Conservation (phyloP, 1,284 basidiomycete genomes). For the Pisolithus thermaeus region DNA sequence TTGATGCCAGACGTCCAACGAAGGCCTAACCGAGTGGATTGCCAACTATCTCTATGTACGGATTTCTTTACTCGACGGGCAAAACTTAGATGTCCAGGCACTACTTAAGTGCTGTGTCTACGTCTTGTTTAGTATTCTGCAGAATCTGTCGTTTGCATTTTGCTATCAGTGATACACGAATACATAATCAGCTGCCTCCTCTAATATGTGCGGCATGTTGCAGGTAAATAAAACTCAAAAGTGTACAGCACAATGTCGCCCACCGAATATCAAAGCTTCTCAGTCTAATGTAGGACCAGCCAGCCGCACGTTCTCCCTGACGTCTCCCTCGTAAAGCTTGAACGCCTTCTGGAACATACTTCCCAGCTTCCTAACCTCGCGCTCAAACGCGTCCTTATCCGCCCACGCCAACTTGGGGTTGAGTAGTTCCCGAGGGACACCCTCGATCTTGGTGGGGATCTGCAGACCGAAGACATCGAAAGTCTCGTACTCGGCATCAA, state of each 20-base stretch:
- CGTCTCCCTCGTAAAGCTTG: constrained; percentile 81
- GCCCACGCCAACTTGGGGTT: constrained; percentile 84
- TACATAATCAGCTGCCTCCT: too few species aligned
- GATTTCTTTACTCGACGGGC: too few species aligned
- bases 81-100: too few species aligned
- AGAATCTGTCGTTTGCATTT: too few species aligned
- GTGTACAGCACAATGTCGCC: background rate
- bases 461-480: constrained; percentile 78
- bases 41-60: too few species aligned
- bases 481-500: constrained; percentile 81
- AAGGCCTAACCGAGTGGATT: too few species aligned
- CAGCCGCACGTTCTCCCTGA: constrained; percentile 68
- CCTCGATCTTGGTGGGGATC: constrained; percentile 76
- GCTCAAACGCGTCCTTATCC: constrained; percentile 81
- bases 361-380: constrained; percentile 80
- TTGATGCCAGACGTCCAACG: too few species aligned
- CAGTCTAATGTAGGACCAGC: constrained; percentile 59
- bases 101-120: too few species aligned
- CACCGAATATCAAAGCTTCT: background rate
- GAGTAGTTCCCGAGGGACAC: constrained; percentile 84
- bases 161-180: too few species aligned
- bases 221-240: background rate
- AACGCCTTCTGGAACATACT: constrained; percentile 94
- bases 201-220: too few species aligned
- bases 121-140: too few species aligned